Evolutionary conservation across 208 protist genomes (phyloP).

Genomic region (Trichomonas gallinae): DNA sequence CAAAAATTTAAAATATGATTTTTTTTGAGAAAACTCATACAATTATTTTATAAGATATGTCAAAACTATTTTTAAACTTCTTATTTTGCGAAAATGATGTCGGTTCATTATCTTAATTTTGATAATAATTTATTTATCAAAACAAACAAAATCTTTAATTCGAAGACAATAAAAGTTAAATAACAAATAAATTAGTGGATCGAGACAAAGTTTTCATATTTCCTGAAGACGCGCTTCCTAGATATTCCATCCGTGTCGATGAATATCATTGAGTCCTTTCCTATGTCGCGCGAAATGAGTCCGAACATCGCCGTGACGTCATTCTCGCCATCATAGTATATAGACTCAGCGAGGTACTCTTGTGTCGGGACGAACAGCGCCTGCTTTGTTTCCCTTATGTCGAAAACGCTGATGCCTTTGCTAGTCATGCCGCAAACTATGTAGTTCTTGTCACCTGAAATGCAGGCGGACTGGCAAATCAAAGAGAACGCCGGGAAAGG

Average conservation of each 20-base stretch:
- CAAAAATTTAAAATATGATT: too few relatives aligned
- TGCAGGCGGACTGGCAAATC: background rate
- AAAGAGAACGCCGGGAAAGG: background rate
- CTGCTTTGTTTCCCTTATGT: background rate
- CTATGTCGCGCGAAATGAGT: background rate
- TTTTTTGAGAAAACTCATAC: too few relatives aligned
- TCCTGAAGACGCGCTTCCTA: background rate
- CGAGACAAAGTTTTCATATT: background rate
- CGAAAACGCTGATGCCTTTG: background rate
- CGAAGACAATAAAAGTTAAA: too few relatives aligned
- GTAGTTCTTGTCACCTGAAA: background rate
- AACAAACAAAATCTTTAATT: too few relatives aligned
- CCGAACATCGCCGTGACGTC: background rate
- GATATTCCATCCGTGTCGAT: background rate
- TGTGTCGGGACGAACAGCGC: background rate
- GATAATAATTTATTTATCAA: too few relatives aligned
- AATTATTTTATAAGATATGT: too few relatives aligned
- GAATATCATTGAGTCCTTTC: background rate
- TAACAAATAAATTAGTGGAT: background rate
- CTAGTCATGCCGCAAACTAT: background rate
- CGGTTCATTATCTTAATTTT: too few relatives aligned
- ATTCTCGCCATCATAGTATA: background rate
- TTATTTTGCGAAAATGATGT: too few relatives aligned
- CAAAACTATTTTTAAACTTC: too few relatives aligned
- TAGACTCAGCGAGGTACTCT: background rate